These are phyloP conservation scores for Hyaloperonospora arabidopsidis DNA, from an alignment of 352 stramenopile genomes.

Conservation along the genomic window DNA sequence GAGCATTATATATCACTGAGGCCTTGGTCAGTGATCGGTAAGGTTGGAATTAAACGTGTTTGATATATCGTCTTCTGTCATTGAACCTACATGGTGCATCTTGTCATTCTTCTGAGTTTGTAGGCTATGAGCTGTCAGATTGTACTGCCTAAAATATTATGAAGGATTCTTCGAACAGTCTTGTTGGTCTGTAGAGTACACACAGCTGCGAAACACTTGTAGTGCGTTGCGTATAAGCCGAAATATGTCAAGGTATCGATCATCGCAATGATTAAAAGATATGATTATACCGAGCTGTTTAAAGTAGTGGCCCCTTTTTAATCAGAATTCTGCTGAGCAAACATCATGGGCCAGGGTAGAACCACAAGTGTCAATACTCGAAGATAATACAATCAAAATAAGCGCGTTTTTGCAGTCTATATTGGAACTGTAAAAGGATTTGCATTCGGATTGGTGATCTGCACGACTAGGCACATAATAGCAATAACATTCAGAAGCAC, in stretches of 20 bases:
- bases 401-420: conserved; percentile 69
- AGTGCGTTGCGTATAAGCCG: conserved; percentile 61
- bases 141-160: conserved; percentile 77
- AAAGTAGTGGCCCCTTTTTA: conserved; percentile 28
- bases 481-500: conserved; percentile 71
- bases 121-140: conserved; percentile 64
- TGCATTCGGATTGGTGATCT: conserved; percentile 47
- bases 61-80: conserved; percentile 4
- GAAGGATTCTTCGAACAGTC: conserved; percentile 78
- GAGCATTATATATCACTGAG: conserved; percentile 57
- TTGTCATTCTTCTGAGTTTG: conserved; percentile 37
- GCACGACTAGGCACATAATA: conserved; percentile 56
- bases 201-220: conserved; percentile 76
- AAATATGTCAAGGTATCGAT: conserved; percentile 63
- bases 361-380: conserved; percentile 71
- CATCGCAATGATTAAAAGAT: conserved; percentile 66
- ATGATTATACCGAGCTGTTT: conserved; percentile 61
- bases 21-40: conserved; percentile 44
- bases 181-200: conserved; percentile 65
- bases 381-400: conserved; percentile 74
- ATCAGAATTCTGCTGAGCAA: conserved; percentile 58
- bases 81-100: conserved; percentile 9
- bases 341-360: conserved; percentile 61
- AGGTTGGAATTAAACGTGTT: conserved; percentile 4
- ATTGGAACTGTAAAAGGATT: conserved; percentile 36